Conservation (phyloP, 345 rosid species). For the Rhodamnia rubescens region DNA sequence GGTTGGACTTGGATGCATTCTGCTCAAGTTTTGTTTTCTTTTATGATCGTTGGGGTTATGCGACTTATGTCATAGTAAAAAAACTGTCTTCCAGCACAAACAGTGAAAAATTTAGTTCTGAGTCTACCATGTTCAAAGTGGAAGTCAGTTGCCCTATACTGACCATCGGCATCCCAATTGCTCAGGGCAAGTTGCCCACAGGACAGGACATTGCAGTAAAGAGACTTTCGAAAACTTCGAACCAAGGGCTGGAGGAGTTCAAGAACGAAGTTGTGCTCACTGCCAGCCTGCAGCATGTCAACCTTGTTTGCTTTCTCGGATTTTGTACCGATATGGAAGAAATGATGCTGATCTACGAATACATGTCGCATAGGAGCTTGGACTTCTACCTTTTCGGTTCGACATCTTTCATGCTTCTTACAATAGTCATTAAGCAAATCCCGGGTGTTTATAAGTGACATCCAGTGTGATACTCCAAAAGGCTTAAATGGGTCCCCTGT, state of each 20-base stretch:
- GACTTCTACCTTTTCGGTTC: constrained; percentile 20
- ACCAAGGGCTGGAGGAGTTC: constrained; percentile 29
- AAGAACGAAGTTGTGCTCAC: constrained; percentile 25
- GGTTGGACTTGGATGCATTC: not conserved
- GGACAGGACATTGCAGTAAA: constrained; percentile 37
- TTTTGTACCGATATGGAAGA: constrained; percentile 23
- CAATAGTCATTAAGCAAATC: not conserved
- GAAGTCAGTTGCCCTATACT: not conserved
- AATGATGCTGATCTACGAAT: constrained; percentile 31
- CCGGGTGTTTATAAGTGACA: not conserved
- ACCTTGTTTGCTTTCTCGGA: constrained; percentile 23
- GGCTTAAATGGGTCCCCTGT: not conserved
- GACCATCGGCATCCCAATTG: not conserved
- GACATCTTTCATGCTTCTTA: not conserved
- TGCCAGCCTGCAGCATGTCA: constrained; percentile 31
- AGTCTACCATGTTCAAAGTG: not conserved
- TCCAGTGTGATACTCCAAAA: not conserved
- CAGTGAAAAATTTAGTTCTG: not conserved
- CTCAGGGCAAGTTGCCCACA: constrained; percentile 12
- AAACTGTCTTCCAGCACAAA: not conserved
- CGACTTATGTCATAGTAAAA: not conserved
- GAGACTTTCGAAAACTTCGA: constrained; percentile 24
- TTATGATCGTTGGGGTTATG: not conserved
- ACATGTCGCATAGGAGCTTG: constrained; percentile 22
- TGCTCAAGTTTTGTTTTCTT: not conserved